Percentiles rank a stretch among this genome's conserved stretches.
These are phyloP conservation scores for Arthromyces matolae DNA, from an alignment of 768 basidiomycete genomes.

Conservation along the genomic window DNA sequence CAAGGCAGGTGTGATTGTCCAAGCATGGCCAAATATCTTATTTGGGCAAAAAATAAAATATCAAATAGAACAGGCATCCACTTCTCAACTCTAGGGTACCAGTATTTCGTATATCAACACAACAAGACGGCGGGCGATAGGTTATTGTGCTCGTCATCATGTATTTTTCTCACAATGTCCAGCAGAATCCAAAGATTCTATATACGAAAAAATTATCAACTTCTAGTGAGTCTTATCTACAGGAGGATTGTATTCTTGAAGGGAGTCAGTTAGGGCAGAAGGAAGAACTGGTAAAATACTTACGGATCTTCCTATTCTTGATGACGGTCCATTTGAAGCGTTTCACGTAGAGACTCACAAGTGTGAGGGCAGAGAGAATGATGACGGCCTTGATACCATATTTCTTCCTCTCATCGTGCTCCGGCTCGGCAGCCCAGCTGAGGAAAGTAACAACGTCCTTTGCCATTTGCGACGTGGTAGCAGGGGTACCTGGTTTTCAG, in stretches of 20 bases:
- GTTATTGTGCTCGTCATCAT: no score
- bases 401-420: constrained; percentile 97
- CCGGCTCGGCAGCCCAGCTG: constrained; percentile 96
- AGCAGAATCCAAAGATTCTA: no score
- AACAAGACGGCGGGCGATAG: no score
- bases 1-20: no score
- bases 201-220: constrained; percentile 8
- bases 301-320: constrained; percentile 91
- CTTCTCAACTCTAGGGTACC: no score
- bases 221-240: constrained; percentile 54
- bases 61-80: no score
- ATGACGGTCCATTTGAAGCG: constrained; percentile 91
- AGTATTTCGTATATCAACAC: no score
- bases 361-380: constrained; percentile 81
- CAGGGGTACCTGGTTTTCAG: constrained; percentile 70
- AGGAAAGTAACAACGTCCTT: constrained; percentile 97
- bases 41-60: no score
- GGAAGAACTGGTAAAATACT: constrained; percentile 27
- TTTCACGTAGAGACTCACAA: constrained; percentile 84
- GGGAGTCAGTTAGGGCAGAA: background rate
- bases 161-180: no score
- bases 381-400: constrained; percentile 94
- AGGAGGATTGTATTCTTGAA: constrained; percentile 60
- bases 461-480: constrained; percentile 97
- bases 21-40: no score